Conservation (phyloP, 148 eudicot species). For the Camellia lanceoleosa region DNA sequence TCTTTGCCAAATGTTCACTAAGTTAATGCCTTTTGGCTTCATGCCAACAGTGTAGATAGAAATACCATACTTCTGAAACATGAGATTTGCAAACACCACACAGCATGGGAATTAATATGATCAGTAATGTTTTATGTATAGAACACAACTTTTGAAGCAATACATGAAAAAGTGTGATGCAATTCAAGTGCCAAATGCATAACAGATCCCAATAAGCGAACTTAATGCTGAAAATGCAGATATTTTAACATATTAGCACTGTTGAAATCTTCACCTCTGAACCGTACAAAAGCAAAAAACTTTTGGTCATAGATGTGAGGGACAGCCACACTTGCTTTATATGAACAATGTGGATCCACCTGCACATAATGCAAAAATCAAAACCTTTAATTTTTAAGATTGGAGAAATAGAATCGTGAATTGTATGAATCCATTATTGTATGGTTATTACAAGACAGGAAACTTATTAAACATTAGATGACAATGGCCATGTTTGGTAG, state of each 20-base stretch:
- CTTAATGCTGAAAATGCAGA: neutral
- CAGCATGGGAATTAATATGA: neutral
- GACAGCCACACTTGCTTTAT: conserved; percentile 55
- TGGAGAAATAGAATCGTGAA: neutral
- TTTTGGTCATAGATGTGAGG: no score
- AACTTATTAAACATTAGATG: neutral
- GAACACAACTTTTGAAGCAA: neutral
- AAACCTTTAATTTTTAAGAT: conserved; percentile 2
- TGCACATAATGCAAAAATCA: conserved; percentile 31
- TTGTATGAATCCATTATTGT: neutral
- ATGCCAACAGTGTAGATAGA: neutral
- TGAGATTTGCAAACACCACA: neutral
- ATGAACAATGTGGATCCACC: conserved; percentile 98
- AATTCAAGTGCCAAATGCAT: neutral
- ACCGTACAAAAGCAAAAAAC: conserved; percentile 76
- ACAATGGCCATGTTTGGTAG: no score
- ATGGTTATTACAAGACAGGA: neutral
- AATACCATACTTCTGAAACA: conserved; percentile 1
- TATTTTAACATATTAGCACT: neutral
- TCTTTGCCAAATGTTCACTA: neutral
- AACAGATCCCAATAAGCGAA: conserved; percentile 11
- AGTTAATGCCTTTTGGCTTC: neutral
- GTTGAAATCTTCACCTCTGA: conserved; percentile 50
- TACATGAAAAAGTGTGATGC: conserved; percentile 3
- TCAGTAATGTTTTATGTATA: neutral